Conservation (phyloP, 2,329 filamentous ascomycete species). For the Clathrospora elynae region DNA sequence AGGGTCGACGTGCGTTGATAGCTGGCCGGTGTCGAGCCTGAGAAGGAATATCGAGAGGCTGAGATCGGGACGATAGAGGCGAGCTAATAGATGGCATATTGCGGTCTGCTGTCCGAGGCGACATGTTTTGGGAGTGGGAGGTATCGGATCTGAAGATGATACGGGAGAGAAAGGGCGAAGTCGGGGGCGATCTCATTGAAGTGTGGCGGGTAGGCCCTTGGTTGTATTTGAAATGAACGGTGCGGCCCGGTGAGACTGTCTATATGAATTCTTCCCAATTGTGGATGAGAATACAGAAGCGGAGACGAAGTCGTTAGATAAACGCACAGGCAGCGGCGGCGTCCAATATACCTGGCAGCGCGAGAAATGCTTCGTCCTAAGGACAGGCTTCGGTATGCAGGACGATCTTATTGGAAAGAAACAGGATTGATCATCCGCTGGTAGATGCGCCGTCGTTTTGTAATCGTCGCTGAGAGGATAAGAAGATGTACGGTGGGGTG, state of each 20-base stretch:
- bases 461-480: constrained; percentile 31
- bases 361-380: constrained; percentile 38
- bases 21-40: constrained; percentile 42
- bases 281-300: constrained; percentile 11
- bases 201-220: constrained; percentile 31
- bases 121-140: constrained; percentile 32
- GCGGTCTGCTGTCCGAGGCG: constrained; percentile 33
- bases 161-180: constrained; percentile 29
- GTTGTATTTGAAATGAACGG: constrained; percentile 10
- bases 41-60: constrained; percentile 44
- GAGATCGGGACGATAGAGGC: constrained; percentile 44
- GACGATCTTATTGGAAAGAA: constrained; percentile 39
- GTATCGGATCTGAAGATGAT: constrained; percentile 24
- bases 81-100: constrained; percentile 41
- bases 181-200: constrained; percentile 35
- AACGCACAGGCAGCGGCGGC: constrained; percentile 31
- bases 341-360: constrained; percentile 43
- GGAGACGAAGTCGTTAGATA: constrained; percentile 14
- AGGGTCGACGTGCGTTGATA: constrained; percentile 43
- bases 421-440: constrained; percentile 41
- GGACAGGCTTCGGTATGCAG: constrained; percentile 31
- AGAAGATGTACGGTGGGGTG: constrained; percentile 29
- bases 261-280: constrained; percentile 10
- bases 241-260: constrained; percentile 7
- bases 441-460: constrained; percentile 32